Conservation (phyloP, 2,329 filamentous ascomycete genomes). For the Aspergillus luchuensis region DNA sequence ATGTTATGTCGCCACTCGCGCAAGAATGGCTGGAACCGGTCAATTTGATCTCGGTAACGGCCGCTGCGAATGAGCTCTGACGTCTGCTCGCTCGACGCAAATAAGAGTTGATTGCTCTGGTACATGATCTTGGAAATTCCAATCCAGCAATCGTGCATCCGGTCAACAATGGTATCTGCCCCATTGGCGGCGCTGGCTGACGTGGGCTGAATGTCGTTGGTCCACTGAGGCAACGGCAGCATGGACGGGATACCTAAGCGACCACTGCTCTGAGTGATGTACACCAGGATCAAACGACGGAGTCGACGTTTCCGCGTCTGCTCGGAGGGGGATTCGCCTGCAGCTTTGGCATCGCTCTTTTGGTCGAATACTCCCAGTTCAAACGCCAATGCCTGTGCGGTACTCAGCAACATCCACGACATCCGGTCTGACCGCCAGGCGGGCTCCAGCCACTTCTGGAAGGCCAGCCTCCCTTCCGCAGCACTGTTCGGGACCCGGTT, state of each 20-base stretch:
- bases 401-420: constrained; percentile 97
- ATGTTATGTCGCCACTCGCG: constrained; percentile 79
- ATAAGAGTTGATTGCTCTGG: constrained; percentile 82
- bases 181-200: constrained; percentile 31
- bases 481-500: constrained; percentile 56
- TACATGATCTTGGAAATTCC: constrained; percentile 93
- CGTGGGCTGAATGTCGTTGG: constrained; percentile 40
- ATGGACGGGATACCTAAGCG: constrained; percentile 91
- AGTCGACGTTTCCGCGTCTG: constrained; percentile 81
- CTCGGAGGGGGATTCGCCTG: constrained; percentile 53
- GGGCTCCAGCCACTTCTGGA: constrained; percentile 95
- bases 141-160: constrained; percentile 81
- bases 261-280: constrained; percentile 90
- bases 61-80: constrained; percentile 85
- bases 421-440: constrained; percentile 93
- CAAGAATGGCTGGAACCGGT: constrained; percentile 78
- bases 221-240: constrained; percentile 64
- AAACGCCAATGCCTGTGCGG: constrained; percentile 84
- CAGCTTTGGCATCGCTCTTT: constrained; percentile 70
- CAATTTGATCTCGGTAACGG: constrained; percentile 77
- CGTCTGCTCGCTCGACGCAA: constrained; percentile 83
- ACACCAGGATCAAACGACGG: constrained; percentile 83
- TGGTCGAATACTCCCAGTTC: constrained; percentile 95
- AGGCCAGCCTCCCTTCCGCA: constrained; percentile 75
- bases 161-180: constrained; percentile 51